Conservation (phyloP, 1,284 basidiomycete species). For the Rhizoctonia solani region DNA sequence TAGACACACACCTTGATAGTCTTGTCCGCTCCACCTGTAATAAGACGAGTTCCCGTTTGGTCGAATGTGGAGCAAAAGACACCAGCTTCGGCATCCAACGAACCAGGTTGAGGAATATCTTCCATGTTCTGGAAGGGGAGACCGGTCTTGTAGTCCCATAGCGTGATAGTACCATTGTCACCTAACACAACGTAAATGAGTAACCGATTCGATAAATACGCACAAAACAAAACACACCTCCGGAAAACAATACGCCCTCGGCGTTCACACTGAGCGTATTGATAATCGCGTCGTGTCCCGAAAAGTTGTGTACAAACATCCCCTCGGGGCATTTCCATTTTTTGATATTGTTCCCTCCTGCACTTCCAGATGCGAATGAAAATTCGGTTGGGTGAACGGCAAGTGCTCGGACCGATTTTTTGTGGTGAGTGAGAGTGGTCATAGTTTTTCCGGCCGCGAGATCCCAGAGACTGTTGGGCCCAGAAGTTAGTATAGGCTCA, state of each 20-base stretch:
- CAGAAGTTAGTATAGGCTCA: slow-evolving; percentile 6
- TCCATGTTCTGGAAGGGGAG: slow-evolving; percentile 93
- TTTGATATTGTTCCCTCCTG: slow-evolving; percentile 98
- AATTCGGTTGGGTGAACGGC: slow-evolving; percentile 96
- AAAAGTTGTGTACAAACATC: slow-evolving; percentile 92
- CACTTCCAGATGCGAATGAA: slow-evolving; percentile 91
- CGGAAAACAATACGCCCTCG: slow-evolving; percentile 96
- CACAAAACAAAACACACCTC: slow-evolving; percentile 60
- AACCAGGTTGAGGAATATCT: slow-evolving; percentile 95
- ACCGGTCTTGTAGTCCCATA: slow-evolving; percentile 96
- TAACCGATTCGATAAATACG: slow-evolving; percentile 38
- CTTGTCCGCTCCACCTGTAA: slow-evolving; percentile 98
- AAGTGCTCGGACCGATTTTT: slow-evolving; percentile 93
- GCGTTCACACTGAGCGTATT: slow-evolving; percentile 94
- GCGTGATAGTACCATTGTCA: slow-evolving; percentile 85
- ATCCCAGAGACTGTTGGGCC: slow-evolving; percentile 86
- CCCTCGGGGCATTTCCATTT: slow-evolving; percentile 99
- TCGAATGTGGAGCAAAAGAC: slow-evolving; percentile 97
- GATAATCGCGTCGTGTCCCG: slow-evolving; percentile 95
- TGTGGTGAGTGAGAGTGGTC: slow-evolving; percentile 96
- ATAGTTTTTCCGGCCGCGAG: slow-evolving; percentile 97
- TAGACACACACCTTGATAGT: slow-evolving; percentile 80
- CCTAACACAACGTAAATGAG: slow-evolving; percentile 50
- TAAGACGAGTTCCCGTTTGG: slow-evolving; percentile 89
- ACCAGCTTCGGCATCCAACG: slow-evolving; percentile 93